phyloP scores from a whole-genome alignment of 2,329 filamentous ascomycete species.

The Calycina herbarum region DNA sequence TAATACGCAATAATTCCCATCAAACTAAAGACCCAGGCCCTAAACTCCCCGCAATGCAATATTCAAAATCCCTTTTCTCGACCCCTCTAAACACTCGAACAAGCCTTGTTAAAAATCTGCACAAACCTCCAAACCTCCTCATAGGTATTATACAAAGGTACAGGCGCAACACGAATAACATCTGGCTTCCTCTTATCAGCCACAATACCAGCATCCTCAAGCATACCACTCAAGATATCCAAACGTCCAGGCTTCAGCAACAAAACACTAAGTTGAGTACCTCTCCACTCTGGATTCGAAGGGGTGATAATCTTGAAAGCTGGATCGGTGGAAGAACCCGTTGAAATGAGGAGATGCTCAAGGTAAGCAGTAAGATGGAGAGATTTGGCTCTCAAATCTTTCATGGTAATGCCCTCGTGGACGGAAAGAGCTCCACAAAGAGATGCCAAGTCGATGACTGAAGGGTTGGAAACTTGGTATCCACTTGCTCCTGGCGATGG shows the following conservation, averaged over 20 bases:
- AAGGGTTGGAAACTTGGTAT: constrained; percentile 84
- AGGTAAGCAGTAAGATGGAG: constrained; percentile 74
- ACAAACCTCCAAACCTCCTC: constrained; percentile 66
- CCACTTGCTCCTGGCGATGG: constrained; percentile 77
- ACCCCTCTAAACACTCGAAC: not conserved
- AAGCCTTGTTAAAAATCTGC: constrained; percentile 45
- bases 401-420: constrained; percentile 71
- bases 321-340: constrained; percentile 35
- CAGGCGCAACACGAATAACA: constrained; percentile 80
- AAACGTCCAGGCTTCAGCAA: constrained; percentile 69
- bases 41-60: not conserved
- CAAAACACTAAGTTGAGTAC: constrained; percentile 69
- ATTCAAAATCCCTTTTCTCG: not conserved
- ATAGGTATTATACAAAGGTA: constrained; percentile 81
- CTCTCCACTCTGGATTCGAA: constrained; percentile 29
- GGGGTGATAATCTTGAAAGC: constrained; percentile 47
- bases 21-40: too few species aligned
- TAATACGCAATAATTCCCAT: too few species aligned
- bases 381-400: constrained; percentile 67
- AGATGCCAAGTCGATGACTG: constrained; percentile 74
- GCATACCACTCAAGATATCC: constrained; percentile 61
- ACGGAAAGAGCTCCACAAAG: constrained; percentile 72
- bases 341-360: constrained; percentile 60
- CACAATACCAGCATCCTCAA: constrained; percentile 70
- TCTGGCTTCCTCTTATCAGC: constrained; percentile 83